These are phyloP conservation scores for Colletotrichum truncatum DNA, from an alignment of 2,329 filamentous ascomycete species.

Conservation along the genomic window DNA sequence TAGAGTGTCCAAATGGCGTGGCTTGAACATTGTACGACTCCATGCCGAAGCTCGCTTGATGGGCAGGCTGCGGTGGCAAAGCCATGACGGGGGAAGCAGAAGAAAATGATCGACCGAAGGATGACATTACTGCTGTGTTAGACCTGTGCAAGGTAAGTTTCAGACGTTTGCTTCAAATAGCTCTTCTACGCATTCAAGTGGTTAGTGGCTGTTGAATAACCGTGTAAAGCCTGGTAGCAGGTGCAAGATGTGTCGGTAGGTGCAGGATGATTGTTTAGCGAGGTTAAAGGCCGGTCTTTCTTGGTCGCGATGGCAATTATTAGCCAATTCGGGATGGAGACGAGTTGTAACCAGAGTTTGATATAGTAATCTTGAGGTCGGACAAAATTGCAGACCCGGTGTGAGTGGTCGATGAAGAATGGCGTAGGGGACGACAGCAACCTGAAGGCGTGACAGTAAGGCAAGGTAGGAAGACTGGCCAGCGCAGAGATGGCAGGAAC, in stretches of 20 bases:
- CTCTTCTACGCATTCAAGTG: slow-evolving; percentile 18
- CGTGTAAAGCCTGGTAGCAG: neutral
- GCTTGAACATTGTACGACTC: slow-evolving; percentile 43
- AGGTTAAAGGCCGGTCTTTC: neutral
- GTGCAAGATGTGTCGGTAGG: neutral
- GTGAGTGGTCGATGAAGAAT: neutral
- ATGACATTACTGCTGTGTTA: slow-evolving; percentile 49
- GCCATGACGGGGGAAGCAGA: slow-evolving; percentile 56
- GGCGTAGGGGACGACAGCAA: neutral
- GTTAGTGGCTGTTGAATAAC: slow-evolving; percentile 16
- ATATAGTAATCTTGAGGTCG: too few relatives aligned
- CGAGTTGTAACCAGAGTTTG: too few relatives aligned
- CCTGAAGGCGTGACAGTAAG: neutral
- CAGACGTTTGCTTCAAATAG: slow-evolving; percentile 34
- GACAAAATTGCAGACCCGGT: neutral
- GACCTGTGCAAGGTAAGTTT: slow-evolving; percentile 39
- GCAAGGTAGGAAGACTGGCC: neutral
- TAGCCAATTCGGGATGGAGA: too few relatives aligned
- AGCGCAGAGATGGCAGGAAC: neutral
- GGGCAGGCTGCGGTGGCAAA: slow-evolving; percentile 44
- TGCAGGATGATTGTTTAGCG: neutral
- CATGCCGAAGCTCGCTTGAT: slow-evolving; percentile 45
- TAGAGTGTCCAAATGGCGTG: slow-evolving; percentile 47
- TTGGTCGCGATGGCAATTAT: too few relatives aligned
- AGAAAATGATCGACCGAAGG: slow-evolving; percentile 51